A percentile compares a stretch with the other conserved stretches of the same genome.
Conservation (phyloP, 176 grass and related monocot genomes). For the Triticum turgidum region DNA sequence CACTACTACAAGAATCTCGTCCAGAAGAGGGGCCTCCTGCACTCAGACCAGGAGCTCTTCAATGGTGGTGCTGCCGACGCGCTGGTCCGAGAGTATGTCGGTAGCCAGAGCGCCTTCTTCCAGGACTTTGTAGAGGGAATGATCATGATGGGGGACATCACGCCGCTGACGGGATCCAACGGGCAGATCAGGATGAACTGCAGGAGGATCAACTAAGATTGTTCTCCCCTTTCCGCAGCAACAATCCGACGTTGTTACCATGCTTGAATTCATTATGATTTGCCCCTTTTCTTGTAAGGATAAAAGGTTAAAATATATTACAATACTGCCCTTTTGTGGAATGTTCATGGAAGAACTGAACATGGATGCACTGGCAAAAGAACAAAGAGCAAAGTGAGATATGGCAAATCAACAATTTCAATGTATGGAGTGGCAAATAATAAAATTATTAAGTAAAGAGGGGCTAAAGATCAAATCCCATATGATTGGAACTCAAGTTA, state of each 20-base stretch:
- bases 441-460: too few species aligned
- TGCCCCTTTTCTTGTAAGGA: too few species aligned
- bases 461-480: too few species aligned
- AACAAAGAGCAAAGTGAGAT: too few species aligned
- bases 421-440: too few species aligned
- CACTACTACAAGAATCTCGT: constrained; percentile 53
- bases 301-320: too few species aligned
- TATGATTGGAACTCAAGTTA: too few species aligned
- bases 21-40: constrained; percentile 36
- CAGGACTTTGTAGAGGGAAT: constrained; percentile 49
- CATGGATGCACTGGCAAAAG: too few species aligned
- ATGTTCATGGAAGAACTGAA: too few species aligned
- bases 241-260: not conserved
- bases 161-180: constrained; percentile 34
- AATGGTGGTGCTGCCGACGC: constrained; percentile 32
- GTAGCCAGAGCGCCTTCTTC: constrained; percentile 37
- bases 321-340: too few species aligned
- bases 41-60: constrained; percentile 78
- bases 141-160: constrained; percentile 62
- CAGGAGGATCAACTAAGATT: constrained; percentile 46
- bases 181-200: constrained; percentile 78
- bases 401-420: too few species aligned
- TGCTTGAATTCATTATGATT: too few species aligned
- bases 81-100: constrained; percentile 30
- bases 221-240: not conserved